Percentiles rank a stretch among this genome's conserved stretches.
These are phyloP conservation scores for Solanum paucissectum DNA, from an alignment of 257 asterid genomes.

Conservation along the genomic window DNA sequence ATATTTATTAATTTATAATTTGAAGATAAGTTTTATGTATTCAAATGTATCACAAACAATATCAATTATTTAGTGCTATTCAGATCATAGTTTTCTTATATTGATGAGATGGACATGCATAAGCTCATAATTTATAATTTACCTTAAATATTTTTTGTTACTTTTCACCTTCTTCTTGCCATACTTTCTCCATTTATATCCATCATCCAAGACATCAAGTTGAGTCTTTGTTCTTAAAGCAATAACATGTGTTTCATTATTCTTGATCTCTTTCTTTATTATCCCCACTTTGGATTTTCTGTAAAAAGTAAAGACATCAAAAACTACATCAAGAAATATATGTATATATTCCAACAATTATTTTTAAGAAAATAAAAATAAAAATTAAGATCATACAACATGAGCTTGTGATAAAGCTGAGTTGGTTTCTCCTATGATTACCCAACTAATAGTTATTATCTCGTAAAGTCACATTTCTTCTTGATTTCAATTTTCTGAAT, in stretches of 20 bases:
- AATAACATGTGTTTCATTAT: neutral
- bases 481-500: neutral
- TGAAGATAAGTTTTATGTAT: neutral
- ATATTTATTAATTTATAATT: neutral
- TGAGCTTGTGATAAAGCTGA: neutral
- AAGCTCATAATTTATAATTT: neutral
- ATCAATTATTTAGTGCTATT: neutral
- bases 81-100: neutral
- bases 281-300: neutral
- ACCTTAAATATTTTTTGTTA: conserved; percentile 50
- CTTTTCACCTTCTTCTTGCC: conserved; percentile 63
- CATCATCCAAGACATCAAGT: conserved; percentile 55
- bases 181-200: conserved; percentile 62
- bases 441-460: neutral
- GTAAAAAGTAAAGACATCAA: neutral
- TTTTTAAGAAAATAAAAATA: no score
- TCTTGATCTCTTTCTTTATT: neutral
- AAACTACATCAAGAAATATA: neutral
- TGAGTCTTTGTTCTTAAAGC: conserved; percentile 33
- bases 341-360: neutral
- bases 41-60: neutral
- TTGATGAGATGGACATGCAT: neutral
- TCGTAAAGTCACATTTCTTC: neutral
- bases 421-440: neutral
- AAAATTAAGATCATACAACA: neutral